Percentiles rank a stretch among this genome's conserved stretches.
phyloP scores from a whole-genome alignment of 2,329 filamentous ascomycete genomes.

The Arthroderma uncinatum region DNA sequence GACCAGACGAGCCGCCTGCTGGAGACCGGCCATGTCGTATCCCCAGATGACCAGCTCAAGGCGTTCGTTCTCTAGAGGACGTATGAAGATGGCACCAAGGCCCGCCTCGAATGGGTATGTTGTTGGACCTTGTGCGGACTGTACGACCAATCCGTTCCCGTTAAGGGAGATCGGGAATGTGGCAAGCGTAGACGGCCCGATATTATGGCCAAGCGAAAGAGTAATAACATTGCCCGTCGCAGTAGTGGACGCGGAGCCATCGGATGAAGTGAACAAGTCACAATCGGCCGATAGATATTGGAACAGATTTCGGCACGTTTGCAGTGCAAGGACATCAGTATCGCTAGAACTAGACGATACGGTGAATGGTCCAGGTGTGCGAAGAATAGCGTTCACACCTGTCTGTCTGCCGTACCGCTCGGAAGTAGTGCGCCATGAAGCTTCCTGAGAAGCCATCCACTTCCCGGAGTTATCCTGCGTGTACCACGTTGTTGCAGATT shows the following conservation, averaged over 20 bases:
- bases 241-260: not conserved
- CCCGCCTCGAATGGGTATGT: conserved; percentile 25
- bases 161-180: conserved; percentile 22
- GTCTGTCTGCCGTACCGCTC: conserved; percentile 39
- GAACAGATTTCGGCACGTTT: conserved; percentile 46
- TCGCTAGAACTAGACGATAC: conserved; percentile 27
- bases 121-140: conserved; percentile 15
- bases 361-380: conserved; percentile 36
- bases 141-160: conserved; percentile 10
- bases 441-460: conserved; percentile 18
- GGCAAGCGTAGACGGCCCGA: conserved; percentile 14
- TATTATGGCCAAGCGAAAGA: conserved; percentile 19
- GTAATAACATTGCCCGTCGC: conserved; percentile 38
- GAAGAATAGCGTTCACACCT: conserved; percentile 44
- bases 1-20: conserved; percentile 42
- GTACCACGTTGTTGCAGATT: conserved; percentile 18
- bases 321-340: conserved; percentile 35
- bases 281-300: conserved; percentile 49
- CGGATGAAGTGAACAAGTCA: conserved; percentile 17
- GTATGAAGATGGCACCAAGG: conserved; percentile 42
- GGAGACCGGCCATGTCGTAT: conserved; percentile 36
- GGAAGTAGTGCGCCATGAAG: conserved; percentile 20
- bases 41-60: conserved; percentile 50
- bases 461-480: conserved; percentile 15
- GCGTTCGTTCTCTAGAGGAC: conserved; percentile 37